A percentile compares a stretch with the other conserved stretches of the same genome.
Evolutionary conservation across 441 rosid species (phyloP).

Genomic region (Euphorbia celastroides): DNA sequence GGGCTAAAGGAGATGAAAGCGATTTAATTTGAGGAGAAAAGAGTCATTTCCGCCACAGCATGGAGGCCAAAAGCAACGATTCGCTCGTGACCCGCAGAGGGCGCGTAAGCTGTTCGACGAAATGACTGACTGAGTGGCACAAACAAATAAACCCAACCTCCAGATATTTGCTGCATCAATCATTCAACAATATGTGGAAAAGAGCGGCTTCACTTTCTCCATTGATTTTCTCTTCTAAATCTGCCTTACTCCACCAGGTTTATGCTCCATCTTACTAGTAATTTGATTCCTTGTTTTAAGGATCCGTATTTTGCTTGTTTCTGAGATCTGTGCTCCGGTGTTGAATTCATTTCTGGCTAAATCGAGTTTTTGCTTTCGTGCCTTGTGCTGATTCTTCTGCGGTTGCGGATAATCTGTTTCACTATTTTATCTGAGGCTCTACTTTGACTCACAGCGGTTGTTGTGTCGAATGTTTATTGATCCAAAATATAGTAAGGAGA

Average conservation of each 20-base stretch:
- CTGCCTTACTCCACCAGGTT: conserved; percentile 40
- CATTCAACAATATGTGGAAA: conserved; percentile 71
- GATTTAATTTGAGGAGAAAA: too few relatives aligned
- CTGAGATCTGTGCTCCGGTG: conserved; percentile 45
- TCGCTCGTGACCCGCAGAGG: conserved; percentile 4
- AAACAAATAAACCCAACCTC: not conserved
- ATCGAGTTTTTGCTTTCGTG: not conserved
- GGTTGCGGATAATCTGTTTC: not conserved
- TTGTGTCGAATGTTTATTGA: not conserved
- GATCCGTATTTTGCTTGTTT: conserved; percentile 28
- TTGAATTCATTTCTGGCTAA: not conserved
- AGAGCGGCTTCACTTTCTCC: conserved; percentile 57
- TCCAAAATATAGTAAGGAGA: not conserved
- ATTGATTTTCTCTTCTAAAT: conserved; percentile 38
- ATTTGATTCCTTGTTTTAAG: conserved; percentile 8
- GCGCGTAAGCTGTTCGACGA: conserved; percentile 30
- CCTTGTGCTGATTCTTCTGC: not conserved
- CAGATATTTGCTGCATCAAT: too few relatives aligned
- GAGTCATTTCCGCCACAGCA: not conserved
- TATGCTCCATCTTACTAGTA: not conserved
- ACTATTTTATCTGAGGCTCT: not conserved
- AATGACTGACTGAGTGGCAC: conserved; percentile 24
- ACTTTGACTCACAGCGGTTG: not conserved
- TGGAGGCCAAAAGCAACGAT: conserved; percentile 3
- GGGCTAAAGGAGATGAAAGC: too few relatives aligned